Conservation (phyloP, 2,329 filamentous ascomycete genomes). For the Cordyceps farinosa region DNA sequence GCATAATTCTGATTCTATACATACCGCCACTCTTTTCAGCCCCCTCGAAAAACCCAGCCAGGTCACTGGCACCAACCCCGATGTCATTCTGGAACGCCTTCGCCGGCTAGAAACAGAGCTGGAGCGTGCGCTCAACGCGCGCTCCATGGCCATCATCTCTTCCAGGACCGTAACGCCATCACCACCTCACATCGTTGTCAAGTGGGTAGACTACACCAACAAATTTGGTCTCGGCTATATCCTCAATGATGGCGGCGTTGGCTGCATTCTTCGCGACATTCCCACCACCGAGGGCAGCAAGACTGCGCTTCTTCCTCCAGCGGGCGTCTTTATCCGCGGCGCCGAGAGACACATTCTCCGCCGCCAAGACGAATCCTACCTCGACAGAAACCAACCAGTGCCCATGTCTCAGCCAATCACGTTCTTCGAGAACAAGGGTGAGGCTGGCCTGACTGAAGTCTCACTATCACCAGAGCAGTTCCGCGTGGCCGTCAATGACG, state of each 20-base stretch:
- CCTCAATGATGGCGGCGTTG: slow-evolving; percentile 75
- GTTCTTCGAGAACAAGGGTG: slow-evolving; percentile 70
- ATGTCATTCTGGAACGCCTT: slow-evolving; percentile 54
- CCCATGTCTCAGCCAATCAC: slow-evolving; percentile 63
- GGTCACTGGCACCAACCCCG: slow-evolving; percentile 54
- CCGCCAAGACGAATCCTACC: slow-evolving; percentile 51
- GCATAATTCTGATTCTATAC: slow-evolving; percentile 30
- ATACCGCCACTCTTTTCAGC: slow-evolving; percentile 52
- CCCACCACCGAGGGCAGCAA: slow-evolving; percentile 49
- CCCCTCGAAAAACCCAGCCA: slow-evolving; percentile 48
- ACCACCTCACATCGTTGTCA: slow-evolving; percentile 63
- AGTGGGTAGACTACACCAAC: slow-evolving; percentile 88
- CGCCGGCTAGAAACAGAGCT: slow-evolving; percentile 56
- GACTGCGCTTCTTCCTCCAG: slow-evolving; percentile 58
- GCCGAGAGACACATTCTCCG: slow-evolving; percentile 68
- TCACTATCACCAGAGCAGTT: slow-evolving; percentile 62
- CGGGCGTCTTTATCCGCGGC: slow-evolving; percentile 67
- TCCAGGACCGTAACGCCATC: slow-evolving; percentile 51
- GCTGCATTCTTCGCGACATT: slow-evolving; percentile 61
- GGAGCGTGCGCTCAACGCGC: slow-evolving; percentile 59
- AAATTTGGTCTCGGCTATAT: slow-evolving; percentile 84
- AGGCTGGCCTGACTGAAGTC: slow-evolving; percentile 59
- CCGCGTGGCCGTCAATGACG: slow-evolving; percentile 50
- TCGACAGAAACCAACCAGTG: slow-evolving; percentile 57
- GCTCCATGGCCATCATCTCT: slow-evolving; percentile 58